Evolutionary conservation across 2,329 filamentous ascomycete species (phyloP).

Genomic region (Fusarium pseudoanthophilum): DNA sequence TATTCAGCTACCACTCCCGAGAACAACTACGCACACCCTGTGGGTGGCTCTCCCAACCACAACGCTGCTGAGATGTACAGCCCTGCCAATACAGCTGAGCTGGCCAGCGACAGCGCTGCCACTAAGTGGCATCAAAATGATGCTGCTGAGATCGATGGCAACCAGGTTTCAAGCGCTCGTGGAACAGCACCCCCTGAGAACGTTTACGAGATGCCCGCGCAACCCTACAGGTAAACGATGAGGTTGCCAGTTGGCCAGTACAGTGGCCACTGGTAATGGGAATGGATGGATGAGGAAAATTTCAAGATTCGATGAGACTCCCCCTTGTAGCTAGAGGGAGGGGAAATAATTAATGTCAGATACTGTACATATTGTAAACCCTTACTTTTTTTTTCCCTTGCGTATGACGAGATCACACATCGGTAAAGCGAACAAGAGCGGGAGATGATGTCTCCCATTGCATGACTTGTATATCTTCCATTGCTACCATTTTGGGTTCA

Average conservation of each 20-base stretch:
- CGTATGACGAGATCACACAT: slow-evolving; percentile 33
- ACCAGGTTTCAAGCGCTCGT: slow-evolving; percentile 46
- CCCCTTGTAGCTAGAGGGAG: slow-evolving; percentile 19
- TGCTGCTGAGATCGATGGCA: slow-evolving; percentile 54
- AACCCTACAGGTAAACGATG: slow-evolving; percentile 49
- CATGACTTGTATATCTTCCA: slow-evolving; percentile 19
- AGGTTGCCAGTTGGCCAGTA: neutral
- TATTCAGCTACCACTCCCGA: slow-evolving; percentile 35
- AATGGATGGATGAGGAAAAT: slow-evolving; percentile 22
- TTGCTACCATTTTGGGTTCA: slow-evolving; percentile 1
- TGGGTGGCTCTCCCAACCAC: slow-evolving; percentile 30
- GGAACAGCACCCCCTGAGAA: slow-evolving; percentile 45
- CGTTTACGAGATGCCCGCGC: slow-evolving; percentile 57
- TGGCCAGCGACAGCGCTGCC: slow-evolving; percentile 48
- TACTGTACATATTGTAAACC: slow-evolving; percentile 46
- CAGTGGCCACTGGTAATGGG: neutral
- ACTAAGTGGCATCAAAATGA: slow-evolving; percentile 50
- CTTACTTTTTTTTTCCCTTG: slow-evolving; percentile 34
- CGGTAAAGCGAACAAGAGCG: slow-evolving; percentile 27
- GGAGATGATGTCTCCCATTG: slow-evolving; percentile 15
- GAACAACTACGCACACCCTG: slow-evolving; percentile 41
- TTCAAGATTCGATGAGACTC: slow-evolving; percentile 27
- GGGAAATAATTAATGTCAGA: slow-evolving; percentile 46
- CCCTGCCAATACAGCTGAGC: slow-evolving; percentile 46
- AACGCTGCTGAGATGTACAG: slow-evolving; percentile 42